Base-by-base conservation (phyloP, 2,329 filamentous ascomycete genomes). In the Cadophora malorum region DNA sequence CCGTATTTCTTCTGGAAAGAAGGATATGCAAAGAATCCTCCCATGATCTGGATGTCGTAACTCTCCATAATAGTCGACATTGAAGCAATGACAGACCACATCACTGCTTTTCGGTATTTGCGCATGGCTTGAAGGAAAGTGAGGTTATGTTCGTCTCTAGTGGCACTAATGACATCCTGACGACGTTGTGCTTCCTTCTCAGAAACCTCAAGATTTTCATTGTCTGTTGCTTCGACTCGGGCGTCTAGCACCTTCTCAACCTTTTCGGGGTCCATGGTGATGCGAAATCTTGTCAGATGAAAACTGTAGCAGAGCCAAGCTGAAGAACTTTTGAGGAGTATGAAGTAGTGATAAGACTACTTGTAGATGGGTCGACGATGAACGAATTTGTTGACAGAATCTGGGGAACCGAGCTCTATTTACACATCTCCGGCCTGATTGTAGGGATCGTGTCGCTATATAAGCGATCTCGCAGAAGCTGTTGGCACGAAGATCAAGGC, bases 1-100 rank as follows among this genome's bases (percentile, higher is more conserved):
- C 79, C 79, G 62, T 79, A 81, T 65, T 67, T 78, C 71, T 69
- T 74, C 12, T 67, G 72, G 69, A 71, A 79, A 72, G 28, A 66
- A 25, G 63, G 78, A 67, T 78, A 76, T 19, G 74, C 79, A 63
- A 76, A 80, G 70, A 81, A 78, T 16, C 77, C 78, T 19, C 72
- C 71, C 50, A 81, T 70, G 1, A 81, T 69, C 41, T 77, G 78
- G 6, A 77, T 74, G 67, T 81, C 79, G 64, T 80, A 81, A 10
- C 79, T 79, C 71, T 81, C 79, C 79, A 81, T 81, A 55, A 81
- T 73, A n/a, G 81, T 78, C 3, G 78, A 74, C 35, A 77, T 75
- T 10, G 79, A 80, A 21, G 80, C 73, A 31, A 79, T 49, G 38
- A 80, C 70, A 1, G 79, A 79, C 75, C 76, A 81, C 3, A 71